Evolutionary conservation across 371 early-diverging fungal genomes (phyloP), one percentile per base, ranked within the genome.

Genomic region (Mucor lusitanicus): DNA sequence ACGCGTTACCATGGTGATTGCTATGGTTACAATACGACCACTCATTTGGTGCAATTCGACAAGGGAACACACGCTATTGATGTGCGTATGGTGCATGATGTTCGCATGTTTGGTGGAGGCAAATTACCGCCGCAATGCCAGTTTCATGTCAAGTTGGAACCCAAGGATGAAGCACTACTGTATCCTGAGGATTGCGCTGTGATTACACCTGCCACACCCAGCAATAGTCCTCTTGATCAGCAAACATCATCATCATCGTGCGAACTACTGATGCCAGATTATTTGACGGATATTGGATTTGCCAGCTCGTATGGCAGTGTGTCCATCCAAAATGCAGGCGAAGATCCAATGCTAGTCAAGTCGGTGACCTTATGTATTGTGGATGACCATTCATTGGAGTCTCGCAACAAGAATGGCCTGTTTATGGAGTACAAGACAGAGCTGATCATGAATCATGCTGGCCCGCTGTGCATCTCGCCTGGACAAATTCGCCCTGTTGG

Each of bases 41-140:
- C 71, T 0, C 82, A 86, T 65, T 65, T 79, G 1, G 50, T 83
- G 7, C 46, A 70, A 27, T 64, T 86, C 3, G 48, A 57, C 3
- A 68, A 75, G 8, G 89, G 88, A 1, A 54, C 44, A 3, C 88
- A 91, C 63, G 71, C 58, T 0, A 60, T 91, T 2, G 81, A 82
- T 44, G 80, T 90, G 4, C 80, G 85, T 39, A 72, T 87, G 6
- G 79, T 84, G 0, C 83, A 88, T 77, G 92, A 91, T 65, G 84
- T 90, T 2, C 82, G 92, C 2, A 72, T 88, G 9, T 88, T 87
- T 77, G 90, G 91, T 9, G 77, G 77, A 3, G 88, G 85, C 50
- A 78, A 69, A 9, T 37, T 74, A 12, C 82, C 85, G 13, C 89
- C 90, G 8, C 75, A 73, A 60, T 63, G 78, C 48, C 56, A 44